A percentile compares a stretch with the other conserved stretches of the same genome.
phyloP scores from a whole-genome alignment of 2,329 filamentous ascomycete species.

The Pestalotiopsis fici region DNA sequence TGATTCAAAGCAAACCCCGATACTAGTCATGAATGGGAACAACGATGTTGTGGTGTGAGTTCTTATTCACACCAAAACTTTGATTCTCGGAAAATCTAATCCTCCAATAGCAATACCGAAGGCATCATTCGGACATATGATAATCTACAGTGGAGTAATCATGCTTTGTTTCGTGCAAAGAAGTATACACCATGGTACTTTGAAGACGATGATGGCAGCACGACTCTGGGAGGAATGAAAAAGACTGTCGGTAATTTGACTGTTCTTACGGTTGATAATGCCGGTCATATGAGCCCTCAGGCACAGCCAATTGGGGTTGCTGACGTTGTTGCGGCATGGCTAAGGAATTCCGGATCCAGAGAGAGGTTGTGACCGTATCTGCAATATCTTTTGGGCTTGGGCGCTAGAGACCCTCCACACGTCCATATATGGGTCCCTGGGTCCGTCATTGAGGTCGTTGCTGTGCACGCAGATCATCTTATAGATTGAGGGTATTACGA shows the following conservation, averaged over 20 bases:
- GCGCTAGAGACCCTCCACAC: too few species aligned
- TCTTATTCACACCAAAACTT: background rate
- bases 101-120: background rate
- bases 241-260: background rate
- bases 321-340: too few species aligned
- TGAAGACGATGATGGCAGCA: background rate
- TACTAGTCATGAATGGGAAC: background rate
- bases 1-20: background rate
- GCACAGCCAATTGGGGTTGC: background rate
- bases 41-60: background rate
- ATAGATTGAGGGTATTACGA: too few species aligned
- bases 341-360: too few species aligned
- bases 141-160: background rate
- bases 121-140: background rate
- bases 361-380: too few species aligned
- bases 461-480: too few species aligned
- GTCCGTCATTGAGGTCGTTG: too few species aligned
- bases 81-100: background rate
- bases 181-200: background rate
- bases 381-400: too few species aligned
- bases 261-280: background rate
- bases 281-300: background rate
- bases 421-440: too few species aligned
- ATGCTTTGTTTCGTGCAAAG: background rate
- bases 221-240: background rate